Conservation (phyloP, 2,329 filamentous ascomycete genomes). For the Fonsecaea pugnacius region DNA sequence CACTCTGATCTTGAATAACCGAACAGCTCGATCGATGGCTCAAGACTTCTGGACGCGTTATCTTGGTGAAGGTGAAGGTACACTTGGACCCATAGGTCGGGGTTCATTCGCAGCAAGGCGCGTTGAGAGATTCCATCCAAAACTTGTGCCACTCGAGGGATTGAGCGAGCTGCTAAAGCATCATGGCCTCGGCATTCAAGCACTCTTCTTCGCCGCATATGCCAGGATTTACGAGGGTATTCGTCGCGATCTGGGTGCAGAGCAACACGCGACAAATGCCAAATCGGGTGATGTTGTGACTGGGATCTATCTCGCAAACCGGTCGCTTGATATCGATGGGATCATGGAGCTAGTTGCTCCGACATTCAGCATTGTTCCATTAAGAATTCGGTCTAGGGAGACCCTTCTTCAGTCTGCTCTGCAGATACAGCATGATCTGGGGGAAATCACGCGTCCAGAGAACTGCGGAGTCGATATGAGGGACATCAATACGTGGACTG, state of each 20-base stretch:
- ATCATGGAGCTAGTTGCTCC: slow-evolving; percentile 63
- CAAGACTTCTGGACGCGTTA: slow-evolving; percentile 52
- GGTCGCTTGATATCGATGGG: slow-evolving; percentile 58
- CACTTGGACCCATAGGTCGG: background rate
- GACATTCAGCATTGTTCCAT: slow-evolving; percentile 77
- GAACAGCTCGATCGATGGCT: slow-evolving; percentile 21
- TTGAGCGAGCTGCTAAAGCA: slow-evolving; percentile 50
- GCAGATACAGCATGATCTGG: slow-evolving; percentile 70
- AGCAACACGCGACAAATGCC: background rate
- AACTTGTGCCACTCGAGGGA: slow-evolving; percentile 47
- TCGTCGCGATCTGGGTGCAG: slow-evolving; percentile 38
- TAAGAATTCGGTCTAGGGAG: slow-evolving; percentile 57
- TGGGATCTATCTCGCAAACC: slow-evolving; percentile 83
- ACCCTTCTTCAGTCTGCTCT: slow-evolving; percentile 58
- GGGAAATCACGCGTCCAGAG: slow-evolving; percentile 60
- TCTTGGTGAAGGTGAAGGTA: slow-evolving; percentile 36
- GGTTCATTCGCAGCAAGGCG: slow-evolving; percentile 33
- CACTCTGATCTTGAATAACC: slow-evolving; percentile 19
- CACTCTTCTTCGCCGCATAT: slow-evolving; percentile 75
- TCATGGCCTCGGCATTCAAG: slow-evolving; percentile 69
- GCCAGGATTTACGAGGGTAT: slow-evolving; percentile 57
- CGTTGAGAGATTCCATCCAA: slow-evolving; percentile 55
- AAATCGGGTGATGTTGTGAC: slow-evolving; percentile 59
- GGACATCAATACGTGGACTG: slow-evolving; percentile 77
- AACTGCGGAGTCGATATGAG: slow-evolving; percentile 66